These are phyloP conservation scores for Pythium rishiriense DNA, from an alignment of 352 stramenopile species.

Conservation along the genomic window DNA sequence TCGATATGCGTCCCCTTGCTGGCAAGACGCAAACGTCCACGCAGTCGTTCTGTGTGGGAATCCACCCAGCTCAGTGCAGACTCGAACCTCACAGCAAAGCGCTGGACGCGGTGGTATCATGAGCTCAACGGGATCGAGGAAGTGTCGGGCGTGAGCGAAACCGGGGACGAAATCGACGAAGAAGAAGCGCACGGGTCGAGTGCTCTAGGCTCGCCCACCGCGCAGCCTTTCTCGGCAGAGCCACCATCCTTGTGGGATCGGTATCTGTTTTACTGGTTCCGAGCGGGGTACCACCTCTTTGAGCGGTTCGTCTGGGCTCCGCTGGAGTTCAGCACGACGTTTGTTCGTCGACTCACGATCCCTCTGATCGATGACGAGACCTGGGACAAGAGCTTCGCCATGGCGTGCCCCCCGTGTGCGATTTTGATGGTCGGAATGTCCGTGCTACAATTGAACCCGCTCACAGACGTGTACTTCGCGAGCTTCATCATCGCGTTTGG, in stretches of 20 bases:
- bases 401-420: slow-evolving; percentile 64
- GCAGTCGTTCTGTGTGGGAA: slow-evolving; percentile 57
- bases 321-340: slow-evolving; percentile 67
- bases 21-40: slow-evolving; percentile 35
- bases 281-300: slow-evolving; percentile 36
- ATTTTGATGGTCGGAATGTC: slow-evolving; percentile 58
- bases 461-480: slow-evolving; percentile 53
- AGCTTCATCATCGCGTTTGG: slow-evolving; percentile 43
- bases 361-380: slow-evolving; percentile 79
- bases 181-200: slow-evolving; percentile 9
- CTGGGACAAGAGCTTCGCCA: slow-evolving; percentile 74
- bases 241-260: slow-evolving; percentile 16
- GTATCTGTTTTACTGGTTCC: slow-evolving; percentile 23
- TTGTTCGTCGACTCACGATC: slow-evolving; percentile 70
- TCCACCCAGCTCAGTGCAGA: slow-evolving; percentile 54
- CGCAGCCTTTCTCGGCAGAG: not conserved
- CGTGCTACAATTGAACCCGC: slow-evolving; percentile 45
- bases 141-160: slow-evolving; percentile 36
- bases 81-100: slow-evolving; percentile 52
- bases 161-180: slow-evolving; percentile 27
- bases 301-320: slow-evolving; percentile 64
- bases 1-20: slow-evolving; percentile 61
- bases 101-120: slow-evolving; percentile 72
- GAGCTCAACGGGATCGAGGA: slow-evolving; percentile 63
- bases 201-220: not conserved